Evolutionary conservation across 441 rosid genomes (phyloP).

Genomic region (Dalechampia spathulata): DNA sequence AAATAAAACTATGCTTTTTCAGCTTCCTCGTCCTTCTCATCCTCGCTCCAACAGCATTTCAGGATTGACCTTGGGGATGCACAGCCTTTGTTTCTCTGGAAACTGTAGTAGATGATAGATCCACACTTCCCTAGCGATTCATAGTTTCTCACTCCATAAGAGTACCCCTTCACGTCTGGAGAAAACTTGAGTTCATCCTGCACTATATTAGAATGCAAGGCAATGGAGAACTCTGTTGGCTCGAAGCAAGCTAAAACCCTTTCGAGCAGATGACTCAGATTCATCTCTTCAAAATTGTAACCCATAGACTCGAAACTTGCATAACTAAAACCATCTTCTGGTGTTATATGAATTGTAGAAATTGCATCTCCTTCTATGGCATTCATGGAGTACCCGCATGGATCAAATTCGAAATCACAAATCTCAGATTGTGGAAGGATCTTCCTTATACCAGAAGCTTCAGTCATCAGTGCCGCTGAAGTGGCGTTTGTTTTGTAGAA

Average conservation of each 20-base stretch:
- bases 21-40: conserved; percentile 34
- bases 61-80: conserved; percentile 50
- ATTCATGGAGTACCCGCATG: conserved; percentile 86
- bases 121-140: conserved; percentile 51
- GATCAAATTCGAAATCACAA: conserved; percentile 70
- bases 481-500: conserved; percentile 39
- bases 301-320: conserved; percentile 77
- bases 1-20: conserved; percentile 10
- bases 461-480: conserved; percentile 53
- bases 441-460: conserved; percentile 56
- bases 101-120: conserved; percentile 46
- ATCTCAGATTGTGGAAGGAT: conserved; percentile 60
- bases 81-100: conserved; percentile 19
- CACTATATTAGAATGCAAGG: conserved; percentile 33
- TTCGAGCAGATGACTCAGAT: conserved; percentile 33
- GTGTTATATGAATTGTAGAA: conserved; percentile 76
- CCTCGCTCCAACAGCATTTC: conserved; percentile 47
- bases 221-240: conserved; percentile 57
- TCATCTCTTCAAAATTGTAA: conserved; percentile 33
- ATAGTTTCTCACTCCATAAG: conserved; percentile 29
- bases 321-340: conserved; percentile 73
- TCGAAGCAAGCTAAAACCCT: conserved; percentile 57
- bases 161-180: conserved; percentile 27
- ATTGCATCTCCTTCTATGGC: conserved; percentile 53
- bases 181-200: conserved; percentile 5